Base-by-base conservation (phyloP, 805 yeast species). In the Kluyveromyces siamensis region DNA sequence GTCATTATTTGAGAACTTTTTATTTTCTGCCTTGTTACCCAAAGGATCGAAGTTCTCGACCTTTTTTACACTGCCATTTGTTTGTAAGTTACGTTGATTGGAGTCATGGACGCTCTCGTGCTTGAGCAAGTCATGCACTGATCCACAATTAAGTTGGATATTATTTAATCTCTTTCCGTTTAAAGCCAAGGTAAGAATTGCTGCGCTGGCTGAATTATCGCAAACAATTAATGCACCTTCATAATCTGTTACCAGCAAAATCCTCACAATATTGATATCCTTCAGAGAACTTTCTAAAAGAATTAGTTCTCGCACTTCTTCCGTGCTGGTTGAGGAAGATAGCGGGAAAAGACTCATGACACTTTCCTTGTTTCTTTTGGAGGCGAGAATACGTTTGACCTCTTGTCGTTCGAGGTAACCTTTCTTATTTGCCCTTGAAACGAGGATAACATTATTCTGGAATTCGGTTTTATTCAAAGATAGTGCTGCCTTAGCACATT, bases 201-300 rank as follows among this genome's bases (percentile, higher is more conserved):
- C 87, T 1, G 83, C 78, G 42, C 71, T 72, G 8, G 63, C 55
- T 0, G 69, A 62, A 6, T 59, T 63, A 25, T 60, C 61, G 52
- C 77, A 76, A 51, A 75, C 76, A 4, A 82, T 69, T 30, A 81
- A 53, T 0, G 84, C 84, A 5, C 76, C 77, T 7, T 64, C 56
- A 17, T 61, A 55, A 19, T 72, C 75, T 0, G 82, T 73, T 37
- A 71, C 73, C 16, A 80, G 55, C 25, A 74, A 70, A 1, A 80
- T 63, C 8, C 69, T 67, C 1, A 57, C 53, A 0, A 81, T 71
- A 27, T 56, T 59, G 7, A 46, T 41, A 4, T 37, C 46, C 8
- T 33, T 6, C 5, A 59, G 35, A 8, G 46, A 19, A 11, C 50
- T 47, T 13, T 51, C 50, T 10, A 52, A 55, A 9, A 43, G 21